phyloP scores from a whole-genome alignment of 129 eudicot genomes.

The Glebionis coronaria region DNA sequence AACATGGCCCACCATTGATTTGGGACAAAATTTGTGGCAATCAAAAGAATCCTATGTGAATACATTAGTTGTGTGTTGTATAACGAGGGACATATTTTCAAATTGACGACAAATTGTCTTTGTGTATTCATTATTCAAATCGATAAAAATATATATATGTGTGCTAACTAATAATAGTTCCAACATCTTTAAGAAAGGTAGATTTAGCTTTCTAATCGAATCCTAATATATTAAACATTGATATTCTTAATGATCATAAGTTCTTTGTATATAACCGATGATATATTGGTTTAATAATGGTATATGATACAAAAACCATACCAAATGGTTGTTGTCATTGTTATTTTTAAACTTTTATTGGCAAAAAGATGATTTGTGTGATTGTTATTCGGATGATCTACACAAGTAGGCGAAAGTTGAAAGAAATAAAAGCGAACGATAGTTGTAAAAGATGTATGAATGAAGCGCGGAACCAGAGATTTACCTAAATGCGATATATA shows the following conservation, averaged over 20 bases:
- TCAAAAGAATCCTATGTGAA: constrained; percentile 31
- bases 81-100: constrained; percentile 32
- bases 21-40: constrained; percentile 29
- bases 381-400: background rate
- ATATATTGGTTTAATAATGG: background rate
- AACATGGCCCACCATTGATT: constrained; percentile 20
- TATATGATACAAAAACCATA: background rate
- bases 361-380: background rate
- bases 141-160: background rate
- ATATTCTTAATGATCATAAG: background rate
- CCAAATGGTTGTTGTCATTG: background rate
- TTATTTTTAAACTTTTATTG: background rate
- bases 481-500: too few relatives aligned
- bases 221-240: constrained; percentile 2
- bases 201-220: constrained; percentile 12
- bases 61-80: constrained; percentile 29
- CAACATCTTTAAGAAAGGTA: constrained; percentile 8
- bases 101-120: constrained; percentile 32
- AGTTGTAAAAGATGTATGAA: too few relatives aligned
- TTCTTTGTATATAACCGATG: background rate
- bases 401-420: too few relatives aligned
- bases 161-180: constrained; percentile 6
- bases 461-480: too few relatives aligned
- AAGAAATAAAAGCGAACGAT: too few relatives aligned
- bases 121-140: constrained; percentile 21